Conservation (phyloP, 164 flowering plant species). For the Brasenia schreberi region DNA sequence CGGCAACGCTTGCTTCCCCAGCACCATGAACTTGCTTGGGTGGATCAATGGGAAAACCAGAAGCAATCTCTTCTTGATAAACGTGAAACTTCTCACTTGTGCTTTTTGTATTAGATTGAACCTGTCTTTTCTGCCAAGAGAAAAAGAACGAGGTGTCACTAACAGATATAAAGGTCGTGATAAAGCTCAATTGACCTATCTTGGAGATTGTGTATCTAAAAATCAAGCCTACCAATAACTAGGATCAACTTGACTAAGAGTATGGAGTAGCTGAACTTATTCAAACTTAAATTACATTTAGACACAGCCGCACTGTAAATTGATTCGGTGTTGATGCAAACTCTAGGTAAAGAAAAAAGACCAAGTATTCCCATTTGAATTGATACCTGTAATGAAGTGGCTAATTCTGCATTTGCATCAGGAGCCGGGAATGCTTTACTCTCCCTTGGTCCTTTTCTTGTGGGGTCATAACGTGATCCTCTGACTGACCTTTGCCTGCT, state of each 20-base stretch:
- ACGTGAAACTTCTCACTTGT: conserved; percentile 86
- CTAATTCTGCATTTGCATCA: conserved; percentile 91
- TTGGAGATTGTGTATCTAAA: too few relatives aligned
- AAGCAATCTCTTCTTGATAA: conserved; percentile 82
- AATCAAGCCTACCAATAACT: too few relatives aligned
- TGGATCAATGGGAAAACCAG: conserved; percentile 97
- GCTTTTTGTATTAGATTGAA: conserved; percentile 40
- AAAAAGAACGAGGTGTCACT: neutral
- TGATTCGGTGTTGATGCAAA: too few relatives aligned
- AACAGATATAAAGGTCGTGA: too few relatives aligned
- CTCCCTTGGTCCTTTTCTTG: conserved; percentile 61
- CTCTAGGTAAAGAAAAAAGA: too few relatives aligned
- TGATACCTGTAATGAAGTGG: conserved; percentile 72
- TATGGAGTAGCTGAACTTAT: too few relatives aligned
- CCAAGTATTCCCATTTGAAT: neutral
- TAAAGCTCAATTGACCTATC: too few relatives aligned
- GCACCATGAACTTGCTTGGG: conserved; percentile 65
- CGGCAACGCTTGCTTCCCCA: conserved; percentile 36
- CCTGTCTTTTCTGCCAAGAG: conserved; percentile 1
- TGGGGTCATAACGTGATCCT: conserved; percentile 46
- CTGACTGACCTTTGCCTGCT: conserved; percentile 59
- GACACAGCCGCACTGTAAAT: too few relatives aligned
- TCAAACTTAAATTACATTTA: too few relatives aligned
- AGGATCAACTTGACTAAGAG: too few relatives aligned
- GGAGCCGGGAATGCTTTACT: conserved; percentile 89